These are phyloP conservation scores for Plicaturopsis crispa DNA, from an alignment of 768 basidiomycete species.

Conservation along the genomic window DNA sequence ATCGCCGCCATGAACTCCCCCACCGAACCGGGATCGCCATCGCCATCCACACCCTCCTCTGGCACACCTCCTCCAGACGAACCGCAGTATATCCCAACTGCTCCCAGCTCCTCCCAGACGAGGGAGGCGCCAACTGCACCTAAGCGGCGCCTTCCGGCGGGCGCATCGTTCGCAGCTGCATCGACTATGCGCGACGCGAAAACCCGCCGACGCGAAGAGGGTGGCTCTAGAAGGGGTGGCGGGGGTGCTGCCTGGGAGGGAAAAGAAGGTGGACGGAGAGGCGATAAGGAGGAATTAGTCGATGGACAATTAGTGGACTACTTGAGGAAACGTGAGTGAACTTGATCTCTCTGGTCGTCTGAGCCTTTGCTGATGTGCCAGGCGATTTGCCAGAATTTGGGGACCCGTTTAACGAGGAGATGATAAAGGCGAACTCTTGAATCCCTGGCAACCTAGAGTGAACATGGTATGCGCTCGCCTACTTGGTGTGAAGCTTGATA, in stretches of 20 bases:
- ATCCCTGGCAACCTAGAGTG: background rate
- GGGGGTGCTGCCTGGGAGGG: conserved; percentile 11
- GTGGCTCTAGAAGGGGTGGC: background rate
- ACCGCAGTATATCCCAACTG: conserved; percentile 15
- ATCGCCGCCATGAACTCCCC: conserved; percentile 28
- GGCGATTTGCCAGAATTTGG: background rate
- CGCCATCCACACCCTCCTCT: conserved; percentile 26
- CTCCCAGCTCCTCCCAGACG: conserved; percentile 2
- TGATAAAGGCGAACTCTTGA: background rate
- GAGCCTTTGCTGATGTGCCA: background rate
- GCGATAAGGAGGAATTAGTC: conserved; percentile 26
- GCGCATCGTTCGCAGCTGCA: conserved; percentile 20
- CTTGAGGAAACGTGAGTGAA: conserved; percentile 23
- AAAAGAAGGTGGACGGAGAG: conserved; percentile 16
- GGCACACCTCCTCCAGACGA: conserved; percentile 29
- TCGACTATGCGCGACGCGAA: conserved; percentile 21
- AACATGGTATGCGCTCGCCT: background rate
- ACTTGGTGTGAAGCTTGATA: background rate
- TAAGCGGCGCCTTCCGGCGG: conserved; percentile 24
- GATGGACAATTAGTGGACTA: conserved; percentile 20
- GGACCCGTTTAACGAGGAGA: too few species aligned
- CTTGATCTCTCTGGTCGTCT: background rate
- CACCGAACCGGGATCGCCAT: conserved; percentile 25
- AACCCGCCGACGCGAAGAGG: conserved; percentile 24
- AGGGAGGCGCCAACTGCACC: conserved; percentile 5